Base-by-base conservation (phyloP, 164 flowering plant species). In the Kalanchoe fedtschenkoi region DNA sequence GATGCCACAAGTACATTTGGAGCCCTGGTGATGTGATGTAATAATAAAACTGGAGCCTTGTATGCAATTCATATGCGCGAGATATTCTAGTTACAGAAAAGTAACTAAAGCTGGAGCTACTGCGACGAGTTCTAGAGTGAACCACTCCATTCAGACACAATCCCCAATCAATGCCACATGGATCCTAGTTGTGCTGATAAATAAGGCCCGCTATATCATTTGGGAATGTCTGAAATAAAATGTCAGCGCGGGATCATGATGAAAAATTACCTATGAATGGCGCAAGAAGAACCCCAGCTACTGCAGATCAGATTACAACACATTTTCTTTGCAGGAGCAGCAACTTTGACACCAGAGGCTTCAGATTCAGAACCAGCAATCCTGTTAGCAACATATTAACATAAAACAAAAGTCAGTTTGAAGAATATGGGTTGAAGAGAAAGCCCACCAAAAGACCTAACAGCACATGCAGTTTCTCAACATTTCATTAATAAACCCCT, bases 351-450 rank as follows among this genome's bases (percentile, higher is more conserved):
- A 79, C 88, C 97, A 66, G 87, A 92, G 28, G 96, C 87, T 24
- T 96, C 99, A 68, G 96, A 84, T 82, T 90, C 95, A 77, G 91
- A 90, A 97, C 97, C 90, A 53, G 88, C 79, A 71, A 70, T 85
- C 83, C 97, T 90, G 83, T 46, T 66, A 11, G n/a, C 38, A 46
- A 44, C 41, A 17, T 11, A 21, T 34, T 65, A 35, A 47, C 28
- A 65, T 39, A 67, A 63, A 32, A 26, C n/a, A 17, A 29, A 2
- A 10, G 42, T 33, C 28, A 37, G 28, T 51, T 47, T 4, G 2
- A 19, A 44, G 21, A 22, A 22, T 8, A 47, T 22, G 54, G n/a
- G 9, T 22, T 13, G 22, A 46, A 21, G 28, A 51, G 32, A 43
- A 43, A 43, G 17, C 56, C 32, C 32, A 26, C 32, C 4, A 32